Percentiles rank a stretch among this genome's conserved stretches.
Evolutionary conservation across 805 yeast species (phyloP).

Genomic region (Starmerella cellae): DNA sequence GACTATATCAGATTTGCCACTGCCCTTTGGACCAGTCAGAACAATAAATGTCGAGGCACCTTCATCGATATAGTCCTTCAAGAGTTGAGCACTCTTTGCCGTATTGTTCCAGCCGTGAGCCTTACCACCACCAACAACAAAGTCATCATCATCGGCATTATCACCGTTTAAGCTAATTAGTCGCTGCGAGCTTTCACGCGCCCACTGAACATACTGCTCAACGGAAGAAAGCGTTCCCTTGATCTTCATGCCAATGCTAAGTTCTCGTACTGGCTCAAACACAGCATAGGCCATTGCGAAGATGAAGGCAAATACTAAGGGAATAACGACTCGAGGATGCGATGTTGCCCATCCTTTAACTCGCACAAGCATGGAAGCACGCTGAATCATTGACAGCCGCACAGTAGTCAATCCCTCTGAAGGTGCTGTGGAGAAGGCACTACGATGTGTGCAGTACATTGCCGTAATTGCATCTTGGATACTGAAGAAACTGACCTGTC

Average conservation of each 20-base stretch:
- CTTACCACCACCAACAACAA: background rate
- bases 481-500: constrained; percentile 39
- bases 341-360: constrained; percentile 46
- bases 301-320: constrained; percentile 59
- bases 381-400: constrained; percentile 37
- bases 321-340: constrained; percentile 76
- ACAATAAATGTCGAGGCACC: constrained; percentile 83
- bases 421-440: background rate
- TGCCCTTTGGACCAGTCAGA: constrained; percentile 84
- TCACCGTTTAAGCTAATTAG: background rate
- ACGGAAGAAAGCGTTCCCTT: constrained; percentile 13
- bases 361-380: constrained; percentile 17
- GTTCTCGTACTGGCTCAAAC: constrained; percentile 86
- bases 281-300: constrained; percentile 73
- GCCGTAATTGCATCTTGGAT: constrained; percentile 69
- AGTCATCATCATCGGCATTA: background rate
- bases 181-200: background rate
- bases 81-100: constrained; percentile 41
- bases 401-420: constrained; percentile 25
- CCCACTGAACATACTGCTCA: constrained; percentile 7
- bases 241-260: constrained; percentile 61
- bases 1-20: constrained; percentile 53
- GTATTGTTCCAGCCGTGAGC: constrained; percentile 5
- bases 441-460: constrained; percentile 71
- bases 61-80: constrained; percentile 71